Base-by-base conservation (phyloP, 2,329 filamentous ascomycete species). In the Trichophyton verrucosum region DNA sequence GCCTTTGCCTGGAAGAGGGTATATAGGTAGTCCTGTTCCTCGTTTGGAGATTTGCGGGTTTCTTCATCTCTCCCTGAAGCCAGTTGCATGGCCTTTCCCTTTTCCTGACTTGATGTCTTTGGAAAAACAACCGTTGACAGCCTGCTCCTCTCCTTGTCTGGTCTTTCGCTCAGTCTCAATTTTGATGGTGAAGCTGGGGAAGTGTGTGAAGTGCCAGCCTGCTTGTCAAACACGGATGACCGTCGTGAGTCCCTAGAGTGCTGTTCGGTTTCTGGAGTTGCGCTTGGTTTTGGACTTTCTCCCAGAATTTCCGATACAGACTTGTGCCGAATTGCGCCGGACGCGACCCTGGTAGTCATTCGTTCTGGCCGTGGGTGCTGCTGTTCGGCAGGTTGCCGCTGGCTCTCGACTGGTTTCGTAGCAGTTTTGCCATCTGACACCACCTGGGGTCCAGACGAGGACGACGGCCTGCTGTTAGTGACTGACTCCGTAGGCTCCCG, bases 51-150 rank as follows among this genome's bases (percentile, higher is more conserved):
- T 36, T 27, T 38, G 5, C 17, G 44, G 8, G 20, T 4, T 11
- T 36, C 30, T 9, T 33, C 42, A 22, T 58, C 58, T 17, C 47
- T 15, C 82, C 82, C 38, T 84, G 86, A 69, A n/a, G 72, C 65
- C 46, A 77, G 61, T 42, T 75, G 70, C 65, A 71, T 67, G 20
- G 68, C 67, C 36, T 75, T 73, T 36, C 66, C 65, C 55, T 80
- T 80, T 40, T 83, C 81, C 13, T 79, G 74, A 20, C 73, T 66
- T 78, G 76, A 60, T 20, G 38, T 24, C 68, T 88, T 90, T 2
- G 87, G 86, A 70, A 95, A 94, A 0, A 92, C 80, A 2, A 94
- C 89, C 0, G 84, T 88, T 1, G 86, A 89, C 13, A 86, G 78
- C 66, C 86, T 86, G 64, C 80, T 84, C 68, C 76, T 70, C 62